phyloP scores from a whole-genome alignment of 192 early-diverging fungal species.

The Mortierella alpina region DNA sequence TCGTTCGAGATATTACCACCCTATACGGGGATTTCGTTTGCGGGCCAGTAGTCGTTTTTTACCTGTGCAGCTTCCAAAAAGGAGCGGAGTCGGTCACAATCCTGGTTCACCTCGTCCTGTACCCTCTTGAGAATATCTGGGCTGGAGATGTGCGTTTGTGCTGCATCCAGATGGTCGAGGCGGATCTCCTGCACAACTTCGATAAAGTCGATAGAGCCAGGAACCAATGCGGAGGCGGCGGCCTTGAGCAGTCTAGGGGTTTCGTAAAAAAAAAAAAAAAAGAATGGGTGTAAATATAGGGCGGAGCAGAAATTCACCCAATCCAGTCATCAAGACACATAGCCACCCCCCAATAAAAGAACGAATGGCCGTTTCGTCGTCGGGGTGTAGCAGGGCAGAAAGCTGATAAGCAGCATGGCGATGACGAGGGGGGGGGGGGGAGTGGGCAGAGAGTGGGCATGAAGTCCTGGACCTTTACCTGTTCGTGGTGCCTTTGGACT shows the following conservation, averaged over 20 bases:
- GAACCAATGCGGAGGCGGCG: constrained; percentile 77
- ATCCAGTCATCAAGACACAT: not conserved
- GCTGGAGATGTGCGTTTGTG: constrained; percentile 64
- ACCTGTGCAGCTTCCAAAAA: constrained; percentile 95
- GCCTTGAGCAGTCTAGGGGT: constrained; percentile 71
- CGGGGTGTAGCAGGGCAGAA: not conserved
- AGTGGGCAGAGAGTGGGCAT: constrained; percentile 38
- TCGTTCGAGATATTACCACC: not conserved
- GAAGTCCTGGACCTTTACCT: constrained; percentile 53
- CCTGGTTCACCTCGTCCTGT: constrained; percentile 74
- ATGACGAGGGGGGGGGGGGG: too few relatives aligned
- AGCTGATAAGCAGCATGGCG: not conserved
- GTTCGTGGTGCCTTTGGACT: constrained; percentile 92
- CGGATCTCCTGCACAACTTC: constrained; percentile 88
- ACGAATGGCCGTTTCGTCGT: not conserved
- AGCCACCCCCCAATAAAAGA: too few relatives aligned
- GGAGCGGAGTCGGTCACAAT: constrained; percentile 80
- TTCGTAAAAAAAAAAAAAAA: not conserved
- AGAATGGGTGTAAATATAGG: not conserved
- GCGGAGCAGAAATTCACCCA: constrained; percentile 31
- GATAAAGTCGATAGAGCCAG: constrained; percentile 73
- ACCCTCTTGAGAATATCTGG: constrained; percentile 62
- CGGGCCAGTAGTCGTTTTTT: not conserved
- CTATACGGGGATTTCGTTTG: not conserved
- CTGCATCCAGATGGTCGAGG: constrained; percentile 80